These are phyloP conservation scores for Conticribra guillardii DNA, from an alignment of 108 stramenopile species.

Conservation along the genomic window DNA sequence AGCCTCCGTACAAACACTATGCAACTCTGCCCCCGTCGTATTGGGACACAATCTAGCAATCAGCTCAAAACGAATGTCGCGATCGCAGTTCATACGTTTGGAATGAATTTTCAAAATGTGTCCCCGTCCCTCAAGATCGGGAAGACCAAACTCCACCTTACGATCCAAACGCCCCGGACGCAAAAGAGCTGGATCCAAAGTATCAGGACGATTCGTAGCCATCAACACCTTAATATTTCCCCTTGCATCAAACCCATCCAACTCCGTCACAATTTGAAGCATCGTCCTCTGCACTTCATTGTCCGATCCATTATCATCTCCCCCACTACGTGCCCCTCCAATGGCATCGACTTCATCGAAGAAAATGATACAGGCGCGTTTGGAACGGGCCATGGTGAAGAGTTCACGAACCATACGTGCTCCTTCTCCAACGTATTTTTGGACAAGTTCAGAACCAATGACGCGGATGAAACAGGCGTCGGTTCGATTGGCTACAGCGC, in stretches of 20 bases:
- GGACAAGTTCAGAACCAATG: constrained; percentile 95
- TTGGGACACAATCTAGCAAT: constrained; percentile 98
- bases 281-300: constrained; percentile 98
- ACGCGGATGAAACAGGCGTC: constrained; percentile 99
- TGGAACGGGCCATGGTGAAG: constrained; percentile 98
- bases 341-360: constrained; percentile 97
- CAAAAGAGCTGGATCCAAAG: constrained; percentile 95
- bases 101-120: constrained; percentile 97
- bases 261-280: constrained; percentile 98
- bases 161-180: constrained; percentile 97
- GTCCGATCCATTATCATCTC: constrained; percentile 90
- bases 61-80: constrained; percentile 98
- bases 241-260: constrained; percentile 97
- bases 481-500: constrained; percentile 96
- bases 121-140: constrained; percentile 95
- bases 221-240: constrained; percentile 99
- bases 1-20: constrained; percentile 97
- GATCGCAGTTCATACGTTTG: constrained; percentile 97
- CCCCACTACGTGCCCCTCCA: constrained; percentile 85
- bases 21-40: constrained; percentile 98
- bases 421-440: constrained; percentile 98
- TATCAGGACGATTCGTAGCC: constrained; percentile 98
- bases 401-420: constrained; percentile 99
- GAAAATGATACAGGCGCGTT: constrained; percentile 96
- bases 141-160: constrained; percentile 98